Base-by-base conservation (phyloP, 2,329 filamentous ascomycete genomes). In the Penicillium sp. region DNA sequence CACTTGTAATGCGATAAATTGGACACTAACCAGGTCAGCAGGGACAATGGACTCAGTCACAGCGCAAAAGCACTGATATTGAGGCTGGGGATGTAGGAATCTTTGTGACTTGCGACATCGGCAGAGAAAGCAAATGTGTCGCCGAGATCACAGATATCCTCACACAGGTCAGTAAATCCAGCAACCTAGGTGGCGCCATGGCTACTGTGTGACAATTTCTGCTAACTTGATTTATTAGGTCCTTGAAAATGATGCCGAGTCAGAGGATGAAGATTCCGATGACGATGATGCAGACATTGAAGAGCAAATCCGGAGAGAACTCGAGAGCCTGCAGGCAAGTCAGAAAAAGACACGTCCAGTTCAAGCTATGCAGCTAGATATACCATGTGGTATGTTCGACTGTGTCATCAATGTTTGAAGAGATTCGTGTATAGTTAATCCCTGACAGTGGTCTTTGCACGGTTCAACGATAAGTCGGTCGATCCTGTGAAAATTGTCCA, bases 91-190 rank as follows among this genome's bases (percentile, higher is more conserved):
- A 87, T 65, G 77, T 79, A 50, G 86, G 86, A 11, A 84, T 88
- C 27, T 87, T 86, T 77, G 81, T 84, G 43, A 86, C 85, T 3
- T 87, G 85, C 68, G 80, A 84, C 57, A 84, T 83, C 73, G 84
- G 84, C 58, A 82, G 79, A 66, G 85, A 88, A 73, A 77, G 75
- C 41, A 86, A 85, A 72, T 85, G 83, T 56, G 78, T 84, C 22
- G 75, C 75, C 45, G 86, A 88, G 63, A 74, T 84, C 50, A 71
- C 80, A 43, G 84, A 86, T 69, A 66, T 87, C 11, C 83, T 88
- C 65, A 75, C 79, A 39, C 78, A 85, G 70, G 83, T 84, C 57
- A 60, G 75, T 47, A 11, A n/a, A n/a, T 5, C 9, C 46, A 49
- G 11, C 27, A 26, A n/a, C 19, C 22, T 10, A 45, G 10, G 29